phyloP scores from a whole-genome alignment of 768 basidiomycete genomes.

The Leccinum olivaceopallidum region DNA sequence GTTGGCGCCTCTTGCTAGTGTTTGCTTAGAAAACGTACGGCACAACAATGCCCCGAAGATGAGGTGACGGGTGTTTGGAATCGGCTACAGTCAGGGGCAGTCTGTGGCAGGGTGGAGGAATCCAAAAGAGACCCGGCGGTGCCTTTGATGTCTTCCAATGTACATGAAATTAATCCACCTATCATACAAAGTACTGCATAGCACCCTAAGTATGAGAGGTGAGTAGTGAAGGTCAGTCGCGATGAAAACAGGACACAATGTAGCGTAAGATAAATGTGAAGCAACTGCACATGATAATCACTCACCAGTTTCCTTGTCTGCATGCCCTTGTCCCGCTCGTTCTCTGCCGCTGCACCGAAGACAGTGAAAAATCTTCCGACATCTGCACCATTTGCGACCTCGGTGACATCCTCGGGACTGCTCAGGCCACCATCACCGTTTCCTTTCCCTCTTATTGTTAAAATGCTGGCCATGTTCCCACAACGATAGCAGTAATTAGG shows the following conservation, averaged over 20 bases:
- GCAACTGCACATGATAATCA: neutral
- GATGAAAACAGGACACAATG: neutral
- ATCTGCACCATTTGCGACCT: conserved; percentile 16
- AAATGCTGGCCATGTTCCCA: conserved; percentile 89
- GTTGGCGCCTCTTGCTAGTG: neutral
- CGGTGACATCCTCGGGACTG: conserved; percentile 2
- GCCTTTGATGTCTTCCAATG: neutral
- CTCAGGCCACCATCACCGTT: conserved; percentile 19
- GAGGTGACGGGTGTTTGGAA: neutral
- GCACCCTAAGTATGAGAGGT: conserved; percentile 27
- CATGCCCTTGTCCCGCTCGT: conserved; percentile 80
- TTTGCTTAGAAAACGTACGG: neutral
- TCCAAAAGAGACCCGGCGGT: neutral
- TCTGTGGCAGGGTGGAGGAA: neutral
- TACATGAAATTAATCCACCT: conserved; percentile 9
- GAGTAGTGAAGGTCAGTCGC: neutral
- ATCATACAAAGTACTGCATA: conserved; percentile 43
- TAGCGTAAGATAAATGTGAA: neutral
- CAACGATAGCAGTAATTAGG: conserved; percentile 87
- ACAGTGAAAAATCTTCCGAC: conserved; percentile 67
- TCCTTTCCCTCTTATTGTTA: conserved; percentile 76
- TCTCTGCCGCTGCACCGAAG: conserved; percentile 87
- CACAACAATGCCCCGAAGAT: neutral
- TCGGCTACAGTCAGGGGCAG: neutral
- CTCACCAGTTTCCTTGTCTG: conserved; percentile 74